Base-by-base conservation (phyloP, 2,329 filamentous ascomycete species). In the Aspergillus sp. region DNA sequence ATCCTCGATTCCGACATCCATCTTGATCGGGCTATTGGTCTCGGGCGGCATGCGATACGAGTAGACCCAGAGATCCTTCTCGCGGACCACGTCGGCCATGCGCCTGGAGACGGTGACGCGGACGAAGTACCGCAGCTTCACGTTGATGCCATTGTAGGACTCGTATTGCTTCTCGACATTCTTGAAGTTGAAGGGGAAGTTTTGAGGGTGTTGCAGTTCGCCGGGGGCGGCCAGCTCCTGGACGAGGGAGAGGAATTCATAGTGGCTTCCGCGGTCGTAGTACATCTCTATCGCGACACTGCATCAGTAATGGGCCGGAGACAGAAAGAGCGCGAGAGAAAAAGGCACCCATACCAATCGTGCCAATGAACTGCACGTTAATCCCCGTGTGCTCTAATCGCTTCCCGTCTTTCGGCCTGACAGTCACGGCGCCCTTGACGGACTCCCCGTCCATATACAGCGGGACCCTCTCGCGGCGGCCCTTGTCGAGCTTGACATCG, bases 131-230 rank as follows among this genome's bases (percentile, higher is more conserved):
- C 91, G 86, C 58, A 98, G 75, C 71, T 94, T 93, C 53, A 98
- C 91, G 58, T 98, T 98, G 76, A 98, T 98, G 56, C 91, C 91
- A 60, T 94, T 93, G 73, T 98, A 98, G 45, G 88, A 95, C 67
- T 98, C 93, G 72, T 98, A 98, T 63, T 93, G 88, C 72, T 98
- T 98, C 74, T 98, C 91, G 52, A 98, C 86, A 63, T 96, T 98
- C 65, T 96, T 96, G 77, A 98, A 98, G 69, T 95, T 93, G 76
- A 98, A 98, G 48, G 93, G 86, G 63, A 94, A 95, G 30, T 88
- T 95, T 68, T 98, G 91, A 26, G 91, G 91, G 65, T 98, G 93
- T 60, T 96, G 91, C 36, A 98, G 82, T 69, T 98, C 91, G 61
- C 91, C 91, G 2, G 91, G 91, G 12, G 91, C 88, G 12, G 91